A percentile compares a stretch with the other conserved stretches of the same genome.
These are phyloP conservation scores for Lasiodiplodia gonubiensis DNA, from an alignment of 2,329 filamentous ascomycete genomes.

Conservation along the genomic window DNA sequence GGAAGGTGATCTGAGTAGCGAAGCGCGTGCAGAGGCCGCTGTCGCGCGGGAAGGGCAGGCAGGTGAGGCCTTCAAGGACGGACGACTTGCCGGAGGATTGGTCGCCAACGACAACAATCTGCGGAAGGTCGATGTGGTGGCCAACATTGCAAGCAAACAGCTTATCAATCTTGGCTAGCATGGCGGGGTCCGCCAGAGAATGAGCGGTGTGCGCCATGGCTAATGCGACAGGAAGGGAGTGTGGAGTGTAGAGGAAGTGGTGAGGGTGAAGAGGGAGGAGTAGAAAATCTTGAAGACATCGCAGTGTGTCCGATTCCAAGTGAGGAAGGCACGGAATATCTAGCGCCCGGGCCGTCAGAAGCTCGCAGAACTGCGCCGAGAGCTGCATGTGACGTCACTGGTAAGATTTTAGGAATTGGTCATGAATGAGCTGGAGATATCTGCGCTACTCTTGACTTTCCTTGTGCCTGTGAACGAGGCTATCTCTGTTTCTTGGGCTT, in stretches of 20 bases:
- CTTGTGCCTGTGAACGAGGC: background rate
- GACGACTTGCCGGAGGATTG: conserved; percentile 49
- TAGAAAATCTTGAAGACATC: background rate
- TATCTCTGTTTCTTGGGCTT: background rate
- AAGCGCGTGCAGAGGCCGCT: conserved; percentile 51
- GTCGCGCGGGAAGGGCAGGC: conserved; percentile 47
- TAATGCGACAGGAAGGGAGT: background rate
- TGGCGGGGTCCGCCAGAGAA: conserved; percentile 16
- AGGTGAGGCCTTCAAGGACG: conserved; percentile 42
- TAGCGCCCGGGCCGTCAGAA: background rate
- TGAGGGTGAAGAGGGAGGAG: background rate
- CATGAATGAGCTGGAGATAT: background rate
- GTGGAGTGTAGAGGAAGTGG: background rate
- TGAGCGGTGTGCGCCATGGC: background rate
- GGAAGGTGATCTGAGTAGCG: conserved; percentile 55
- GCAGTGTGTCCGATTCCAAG: no score
- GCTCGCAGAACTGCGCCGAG: background rate
- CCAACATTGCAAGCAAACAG: conserved; percentile 44
- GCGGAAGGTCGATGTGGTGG: conserved; percentile 40
- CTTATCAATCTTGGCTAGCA: conserved; percentile 45
- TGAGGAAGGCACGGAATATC: background rate
- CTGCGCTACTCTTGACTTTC: background rate
- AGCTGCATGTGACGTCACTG: background rate
- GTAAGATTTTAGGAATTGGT: background rate
- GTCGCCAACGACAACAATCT: conserved; percentile 41